Evolutionary conservation across 2,329 filamentous ascomycete species (phyloP).

Genomic region (Colletotrichum sp.): DNA sequence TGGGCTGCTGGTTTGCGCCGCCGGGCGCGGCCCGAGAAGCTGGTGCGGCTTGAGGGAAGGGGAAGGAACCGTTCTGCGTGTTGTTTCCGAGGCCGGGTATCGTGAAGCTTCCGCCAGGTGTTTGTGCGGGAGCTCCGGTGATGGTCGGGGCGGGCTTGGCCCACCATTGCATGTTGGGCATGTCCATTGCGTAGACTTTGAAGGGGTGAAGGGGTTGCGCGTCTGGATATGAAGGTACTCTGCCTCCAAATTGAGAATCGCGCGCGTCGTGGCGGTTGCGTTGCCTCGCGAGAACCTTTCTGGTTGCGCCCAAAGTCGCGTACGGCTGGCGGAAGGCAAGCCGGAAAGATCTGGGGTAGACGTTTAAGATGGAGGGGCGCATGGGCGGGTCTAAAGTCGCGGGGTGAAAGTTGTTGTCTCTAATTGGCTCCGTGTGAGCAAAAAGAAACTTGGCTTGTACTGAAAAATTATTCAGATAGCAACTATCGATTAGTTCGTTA

Average conservation of each 20-base stretch:
- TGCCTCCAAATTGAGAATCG: not conserved
- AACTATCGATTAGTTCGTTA: not conserved
- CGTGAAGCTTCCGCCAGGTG: not conserved
- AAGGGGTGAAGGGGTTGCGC: not conserved
- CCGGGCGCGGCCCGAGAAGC: not conserved
- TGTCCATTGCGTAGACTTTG: not conserved
- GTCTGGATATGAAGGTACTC: not conserved
- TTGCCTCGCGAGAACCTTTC: not conserved
- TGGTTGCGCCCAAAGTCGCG: not conserved
- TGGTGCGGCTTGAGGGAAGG: not conserved
- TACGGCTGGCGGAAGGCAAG: not conserved
- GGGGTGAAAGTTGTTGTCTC: not conserved
- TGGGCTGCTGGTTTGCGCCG: not conserved
- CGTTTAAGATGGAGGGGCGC: conserved; percentile 2
- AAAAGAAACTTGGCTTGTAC: not conserved
- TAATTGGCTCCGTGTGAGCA: not conserved
- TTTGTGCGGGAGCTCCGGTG: not conserved
- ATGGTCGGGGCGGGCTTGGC: conserved; percentile 4
- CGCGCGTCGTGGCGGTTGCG: not conserved
- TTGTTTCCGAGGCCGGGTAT: conserved; percentile 18
- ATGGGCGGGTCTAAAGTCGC: not conserved
- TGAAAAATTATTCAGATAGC: not conserved
- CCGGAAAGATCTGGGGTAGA: conserved; percentile 1
- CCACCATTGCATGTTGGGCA: conserved; percentile 17
- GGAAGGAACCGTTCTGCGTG: not conserved